Evolutionary conservation across 108 stramenopile genomes (phyloP).

Genomic region (Pseudonitzschia multiseries): DNA sequence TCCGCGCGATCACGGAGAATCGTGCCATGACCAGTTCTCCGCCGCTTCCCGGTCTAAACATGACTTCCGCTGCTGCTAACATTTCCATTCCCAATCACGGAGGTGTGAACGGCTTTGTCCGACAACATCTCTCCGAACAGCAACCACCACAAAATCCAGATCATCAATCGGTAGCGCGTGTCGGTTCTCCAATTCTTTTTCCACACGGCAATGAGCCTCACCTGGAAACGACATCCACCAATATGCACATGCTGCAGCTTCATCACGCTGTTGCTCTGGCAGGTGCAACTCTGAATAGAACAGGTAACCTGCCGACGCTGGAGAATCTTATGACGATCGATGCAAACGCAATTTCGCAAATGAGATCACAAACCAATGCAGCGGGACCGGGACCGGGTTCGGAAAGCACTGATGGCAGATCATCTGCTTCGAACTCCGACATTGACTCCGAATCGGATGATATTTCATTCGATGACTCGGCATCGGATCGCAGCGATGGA

Average conservation of each 20-base stretch:
- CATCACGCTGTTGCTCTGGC: constrained; percentile 43
- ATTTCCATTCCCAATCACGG: constrained; percentile 22
- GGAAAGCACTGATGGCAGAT: constrained; percentile 33
- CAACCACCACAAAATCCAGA: constrained; percentile 6
- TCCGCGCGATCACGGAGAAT: constrained; percentile 25
- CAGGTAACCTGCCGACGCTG: constrained; percentile 12
- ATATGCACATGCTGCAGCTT: constrained; percentile 44
- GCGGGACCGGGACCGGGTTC: neutral
- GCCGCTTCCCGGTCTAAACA: constrained; percentile 40
- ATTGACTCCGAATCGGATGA: constrained; percentile 63
- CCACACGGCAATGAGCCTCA: constrained; percentile 21
- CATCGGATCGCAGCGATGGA: constrained; percentile 65
- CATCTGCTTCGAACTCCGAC: constrained; percentile 62
- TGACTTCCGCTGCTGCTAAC: constrained; percentile 24
- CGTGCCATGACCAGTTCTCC: constrained; percentile 47
- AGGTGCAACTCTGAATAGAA: constrained; percentile 29
- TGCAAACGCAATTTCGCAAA: constrained; percentile 3
- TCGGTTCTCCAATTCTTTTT: constrained; percentile 41
- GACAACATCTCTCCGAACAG: constrained; percentile 30
- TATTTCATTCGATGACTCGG: constrained; percentile 65
- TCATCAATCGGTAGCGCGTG: constrained; percentile 25
- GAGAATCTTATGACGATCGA: constrained; percentile 41
- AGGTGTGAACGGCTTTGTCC: constrained; percentile 20
- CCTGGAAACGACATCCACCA: constrained; percentile 16
- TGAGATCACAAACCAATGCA: neutral